Evolutionary conservation across 1,284 basidiomycete genomes (phyloP).

Genomic region (Farysia itapuensis): DNA sequence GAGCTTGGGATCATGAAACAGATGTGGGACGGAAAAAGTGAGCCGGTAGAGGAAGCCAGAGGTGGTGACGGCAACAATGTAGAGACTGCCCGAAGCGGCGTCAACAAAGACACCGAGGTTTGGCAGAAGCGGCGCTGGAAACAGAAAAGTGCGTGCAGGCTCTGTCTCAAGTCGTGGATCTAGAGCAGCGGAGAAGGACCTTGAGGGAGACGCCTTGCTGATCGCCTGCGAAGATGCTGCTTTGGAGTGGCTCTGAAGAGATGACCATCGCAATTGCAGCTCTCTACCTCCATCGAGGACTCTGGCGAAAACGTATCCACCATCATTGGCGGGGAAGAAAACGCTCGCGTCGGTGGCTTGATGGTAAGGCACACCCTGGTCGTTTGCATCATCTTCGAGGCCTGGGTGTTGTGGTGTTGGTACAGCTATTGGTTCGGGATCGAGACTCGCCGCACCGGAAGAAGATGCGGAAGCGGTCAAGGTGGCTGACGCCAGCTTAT

Average conservation of each 20-base stretch:
- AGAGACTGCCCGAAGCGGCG: conserved; percentile 15
- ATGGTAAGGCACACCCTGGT: conserved; percentile 11
- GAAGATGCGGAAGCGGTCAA: conserved; percentile 10
- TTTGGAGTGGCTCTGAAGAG: background rate
- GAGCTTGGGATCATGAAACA: conserved; percentile 28
- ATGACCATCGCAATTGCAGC: conserved; percentile 41
- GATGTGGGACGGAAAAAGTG: conserved; percentile 20
- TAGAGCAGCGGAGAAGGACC: conserved; percentile 13
- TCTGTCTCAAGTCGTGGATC: conserved; percentile 15
- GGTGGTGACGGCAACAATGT: conserved; percentile 39
- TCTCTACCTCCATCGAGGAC: conserved; percentile 32
- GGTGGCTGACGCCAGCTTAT: conserved; percentile 33
- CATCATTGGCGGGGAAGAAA: conserved; percentile 23
- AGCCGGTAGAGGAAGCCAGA: conserved; percentile 46
- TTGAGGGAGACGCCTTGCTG: conserved; percentile 5
- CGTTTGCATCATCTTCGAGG: conserved; percentile 8
- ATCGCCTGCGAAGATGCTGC: conserved; percentile 6
- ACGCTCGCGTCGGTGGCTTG: conserved; percentile 30
- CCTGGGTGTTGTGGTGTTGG: conserved; percentile 39
- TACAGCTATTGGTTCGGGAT: conserved; percentile 22
- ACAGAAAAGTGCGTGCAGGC: conserved; percentile 32
- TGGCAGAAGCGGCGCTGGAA: conserved; percentile 42
- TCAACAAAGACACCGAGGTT: conserved; percentile 39
- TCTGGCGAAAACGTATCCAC: conserved; percentile 36
- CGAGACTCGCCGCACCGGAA: conserved; percentile 2